A percentile compares a stretch with the other conserved stretches of the same genome.
Conservation (phyloP, 495 filamentous ascomycete genomes). For the Collariella sp. region DNA sequence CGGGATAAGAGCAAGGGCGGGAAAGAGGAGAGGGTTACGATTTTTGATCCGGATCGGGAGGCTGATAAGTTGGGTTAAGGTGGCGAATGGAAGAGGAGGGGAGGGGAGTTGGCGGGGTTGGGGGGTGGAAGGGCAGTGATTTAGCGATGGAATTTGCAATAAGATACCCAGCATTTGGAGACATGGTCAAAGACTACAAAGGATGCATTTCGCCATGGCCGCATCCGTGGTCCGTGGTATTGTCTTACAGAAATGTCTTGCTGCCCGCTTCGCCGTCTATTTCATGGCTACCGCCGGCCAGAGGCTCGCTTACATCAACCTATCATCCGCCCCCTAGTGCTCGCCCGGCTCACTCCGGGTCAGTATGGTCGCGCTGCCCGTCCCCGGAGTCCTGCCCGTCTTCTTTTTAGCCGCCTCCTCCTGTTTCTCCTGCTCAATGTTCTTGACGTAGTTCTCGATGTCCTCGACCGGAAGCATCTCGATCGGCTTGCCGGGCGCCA, state of each 20-base stretch:
- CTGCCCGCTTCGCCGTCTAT: conserved; percentile 2
- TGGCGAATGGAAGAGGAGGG: neutral
- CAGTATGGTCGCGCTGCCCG: conserved; percentile 68
- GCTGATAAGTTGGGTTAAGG: conserved; percentile 66
- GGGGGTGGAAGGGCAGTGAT: neutral
- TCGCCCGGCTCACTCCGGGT: conserved; percentile 43
- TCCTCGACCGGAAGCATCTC: conserved; percentile 95
- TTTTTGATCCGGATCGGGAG: conserved; percentile 65
- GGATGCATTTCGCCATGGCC: neutral
- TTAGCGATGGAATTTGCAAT: neutral
- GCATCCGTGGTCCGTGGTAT: conserved; percentile 5
- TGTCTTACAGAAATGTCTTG: conserved; percentile 2
- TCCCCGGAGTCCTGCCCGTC: conserved; percentile 66
- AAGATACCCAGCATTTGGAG: neutral
- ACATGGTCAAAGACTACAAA: neutral
- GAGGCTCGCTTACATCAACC: neutral
- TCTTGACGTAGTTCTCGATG: conserved; percentile 94
- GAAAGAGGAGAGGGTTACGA: conserved; percentile 39
- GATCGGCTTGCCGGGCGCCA: conserved; percentile 84
- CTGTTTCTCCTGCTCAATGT: conserved; percentile 97
- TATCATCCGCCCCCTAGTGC: conserved; percentile 16
- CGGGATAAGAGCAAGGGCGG: conserved; percentile 48
- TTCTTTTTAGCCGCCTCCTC: conserved; percentile 98
- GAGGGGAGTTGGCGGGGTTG: neutral
- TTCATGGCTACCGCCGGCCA: neutral